These are phyloP conservation scores for Niveomyces coronatus DNA, from an alignment of 2,329 filamentous ascomycete species.

Conservation along the genomic window DNA sequence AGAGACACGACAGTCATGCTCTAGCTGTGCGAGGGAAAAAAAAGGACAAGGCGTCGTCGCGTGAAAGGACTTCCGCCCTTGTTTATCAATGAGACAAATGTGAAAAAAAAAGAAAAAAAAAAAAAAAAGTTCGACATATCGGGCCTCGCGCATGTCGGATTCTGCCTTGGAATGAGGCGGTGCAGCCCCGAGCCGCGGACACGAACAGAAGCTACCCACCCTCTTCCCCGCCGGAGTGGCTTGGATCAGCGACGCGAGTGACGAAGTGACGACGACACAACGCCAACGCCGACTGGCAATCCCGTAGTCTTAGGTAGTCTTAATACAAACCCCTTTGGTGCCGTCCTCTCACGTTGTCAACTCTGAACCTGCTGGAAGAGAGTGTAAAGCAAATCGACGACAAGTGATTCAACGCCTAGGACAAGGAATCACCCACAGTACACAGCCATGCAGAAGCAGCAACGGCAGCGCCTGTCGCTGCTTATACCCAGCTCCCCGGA, in stretches of 20 bases:
- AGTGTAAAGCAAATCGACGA: too few relatives aligned
- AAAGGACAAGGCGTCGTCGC: too few relatives aligned
- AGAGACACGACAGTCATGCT: too few relatives aligned
- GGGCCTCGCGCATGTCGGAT: too few relatives aligned
- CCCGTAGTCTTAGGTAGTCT: slow-evolving; percentile 1
- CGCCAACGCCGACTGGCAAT: neutral
- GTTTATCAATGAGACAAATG: too few relatives aligned
- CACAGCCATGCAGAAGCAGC: too few relatives aligned
- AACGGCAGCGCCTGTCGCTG: slow-evolving; percentile 6
- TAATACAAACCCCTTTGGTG: neutral
- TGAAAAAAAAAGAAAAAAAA: too few relatives aligned
- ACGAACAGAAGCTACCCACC: too few relatives aligned
- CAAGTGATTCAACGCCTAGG: too few relatives aligned
- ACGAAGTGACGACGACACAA: slow-evolving; percentile 1
- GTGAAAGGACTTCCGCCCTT: too few relatives aligned
- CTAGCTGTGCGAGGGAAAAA: too few relatives aligned
- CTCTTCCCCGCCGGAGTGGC: slow-evolving; percentile 2
- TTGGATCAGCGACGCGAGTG: slow-evolving; percentile 7
- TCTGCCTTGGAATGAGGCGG: slow-evolving; percentile 1
- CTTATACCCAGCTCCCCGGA: slow-evolving; percentile 3
- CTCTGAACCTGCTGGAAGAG: neutral
- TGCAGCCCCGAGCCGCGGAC: slow-evolving; percentile 4
- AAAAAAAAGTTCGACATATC: too few relatives aligned
- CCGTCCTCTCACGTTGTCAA: neutral
- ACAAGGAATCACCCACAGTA: neutral